Evolutionary conservation across 2,329 filamentous ascomycete species (phyloP), one percentile per base, ranked within the genome.

Genomic region (Harringtonia lauricola): DNA sequence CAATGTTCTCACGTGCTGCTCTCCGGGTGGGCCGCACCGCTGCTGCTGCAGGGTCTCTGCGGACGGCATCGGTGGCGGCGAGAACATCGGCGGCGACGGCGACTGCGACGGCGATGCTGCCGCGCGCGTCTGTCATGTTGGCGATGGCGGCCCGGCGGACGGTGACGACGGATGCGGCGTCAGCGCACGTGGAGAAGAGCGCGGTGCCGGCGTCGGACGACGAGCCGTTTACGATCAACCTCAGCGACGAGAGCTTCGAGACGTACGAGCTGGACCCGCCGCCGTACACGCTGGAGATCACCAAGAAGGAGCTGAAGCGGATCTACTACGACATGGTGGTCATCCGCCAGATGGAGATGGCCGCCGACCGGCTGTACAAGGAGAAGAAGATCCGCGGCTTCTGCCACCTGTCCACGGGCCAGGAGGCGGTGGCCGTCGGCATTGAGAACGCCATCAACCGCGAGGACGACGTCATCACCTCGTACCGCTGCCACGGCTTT

Each of bases 341-440:
- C 54, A 81, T 88, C 60, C 81, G 90, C 71, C 92, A 94, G 66
- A 95, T 98, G 92, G 92, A 98, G 71, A 95, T 98, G 90, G 89
- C 90, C 54, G 88, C 92, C 71, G 92, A 98, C 65, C 81, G 90
- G 64, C 75, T 98, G 60, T 98, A 98, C 86, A 98, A 98, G 76
- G 92, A 96, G 76, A 98, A 98, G 83, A 96, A 98, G 79, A 96
- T 98, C 59, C 86, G 92, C 59, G 92, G 92, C 71, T 98, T 98
- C 84, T 98, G 92, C 73, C 92, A 98, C 72, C 71, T 98, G 67
- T 96, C 92, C 47, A 94, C 85, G 47, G 92, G 92, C 51, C 92
- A 98, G 71, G 92, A 98, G 76, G 92, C 92, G 53, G 92, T 98
- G 54, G 88, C 92, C 47, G 82, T 89, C 56, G 92, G 92, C 63